Conservation (phyloP, 2,329 filamentous ascomycete genomes). For the Curvularia spicifera region DNA sequence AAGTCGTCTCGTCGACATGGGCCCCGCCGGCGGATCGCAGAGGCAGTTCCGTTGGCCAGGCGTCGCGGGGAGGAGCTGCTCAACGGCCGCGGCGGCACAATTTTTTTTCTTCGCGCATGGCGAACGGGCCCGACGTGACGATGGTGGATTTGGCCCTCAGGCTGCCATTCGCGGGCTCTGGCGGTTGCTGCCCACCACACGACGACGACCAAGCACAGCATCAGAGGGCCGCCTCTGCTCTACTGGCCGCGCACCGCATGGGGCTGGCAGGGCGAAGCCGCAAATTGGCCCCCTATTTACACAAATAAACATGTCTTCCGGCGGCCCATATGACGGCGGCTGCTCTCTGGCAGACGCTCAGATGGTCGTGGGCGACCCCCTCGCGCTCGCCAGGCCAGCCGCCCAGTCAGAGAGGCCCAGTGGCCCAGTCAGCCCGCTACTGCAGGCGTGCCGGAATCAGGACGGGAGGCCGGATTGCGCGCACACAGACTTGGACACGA, state of each 20-base stretch:
- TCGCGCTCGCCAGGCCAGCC: constrained; percentile 16
- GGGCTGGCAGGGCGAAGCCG: background rate
- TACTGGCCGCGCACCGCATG: background rate
- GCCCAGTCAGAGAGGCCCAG: constrained; percentile 14
- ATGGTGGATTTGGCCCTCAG: constrained; percentile 5
- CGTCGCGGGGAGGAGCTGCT: constrained; percentile 24
- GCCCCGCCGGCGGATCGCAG: constrained; percentile 11
- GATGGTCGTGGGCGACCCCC: no score
- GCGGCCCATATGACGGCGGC: constrained; percentile 13
- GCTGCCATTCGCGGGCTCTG: constrained; percentile 11
- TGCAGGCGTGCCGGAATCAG: constrained; percentile 23
- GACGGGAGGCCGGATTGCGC: constrained; percentile 14
- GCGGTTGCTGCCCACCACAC: constrained; percentile 7
- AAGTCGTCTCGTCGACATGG: constrained; percentile 9
- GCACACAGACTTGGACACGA: no score
- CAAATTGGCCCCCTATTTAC: constrained; percentile 35
- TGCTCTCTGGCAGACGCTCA: background rate
- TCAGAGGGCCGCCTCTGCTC: background rate
- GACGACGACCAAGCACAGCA: constrained; percentile 4
- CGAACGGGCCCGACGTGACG: constrained; percentile 20
- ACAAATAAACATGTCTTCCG: constrained; percentile 8
- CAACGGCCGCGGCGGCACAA: constrained; percentile 29
- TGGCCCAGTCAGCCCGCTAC: constrained; percentile 17
- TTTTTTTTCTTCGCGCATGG: constrained; percentile 33
- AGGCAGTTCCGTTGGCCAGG: constrained; percentile 12